Percentiles rank a stretch among this genome's conserved stretches.
Conservation (phyloP, 1,284 basidiomycete genomes). For the Fomitopsis schrenkii region DNA sequence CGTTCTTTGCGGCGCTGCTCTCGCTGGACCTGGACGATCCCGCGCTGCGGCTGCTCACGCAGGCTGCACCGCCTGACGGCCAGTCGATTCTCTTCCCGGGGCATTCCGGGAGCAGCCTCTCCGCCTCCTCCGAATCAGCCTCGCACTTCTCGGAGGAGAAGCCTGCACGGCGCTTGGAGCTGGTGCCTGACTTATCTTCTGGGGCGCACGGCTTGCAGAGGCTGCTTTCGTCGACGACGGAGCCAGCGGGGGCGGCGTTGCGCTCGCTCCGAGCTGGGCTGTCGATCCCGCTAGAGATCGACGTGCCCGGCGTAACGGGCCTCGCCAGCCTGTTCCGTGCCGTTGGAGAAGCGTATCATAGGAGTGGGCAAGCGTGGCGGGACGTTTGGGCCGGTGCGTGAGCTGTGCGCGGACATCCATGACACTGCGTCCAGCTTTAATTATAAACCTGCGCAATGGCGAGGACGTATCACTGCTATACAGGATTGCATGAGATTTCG, state of each 20-base stretch:
- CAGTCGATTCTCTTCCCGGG: conserved; percentile 32
- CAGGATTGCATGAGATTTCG: too few relatives aligned
- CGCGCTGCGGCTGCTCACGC: conserved; percentile 29
- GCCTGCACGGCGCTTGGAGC: not conserved
- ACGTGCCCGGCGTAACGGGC: conserved; percentile 5
- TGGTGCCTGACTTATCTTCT: not conserved
- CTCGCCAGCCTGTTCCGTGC: conserved; percentile 14
- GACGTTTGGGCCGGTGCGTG: conserved; percentile 13
- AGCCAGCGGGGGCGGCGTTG: conserved; percentile 16
- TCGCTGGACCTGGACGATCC: conserved; percentile 31
- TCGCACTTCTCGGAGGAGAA: conserved; percentile 3
- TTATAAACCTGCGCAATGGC: not conserved
- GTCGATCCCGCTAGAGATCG: conserved; percentile 9
- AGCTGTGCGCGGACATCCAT: not conserved
- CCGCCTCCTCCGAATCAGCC: not conserved
- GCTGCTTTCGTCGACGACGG: conserved; percentile 15
- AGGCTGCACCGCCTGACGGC: conserved; percentile 21
- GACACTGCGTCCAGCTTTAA: not conserved
- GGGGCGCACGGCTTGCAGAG: conserved; percentile 15
- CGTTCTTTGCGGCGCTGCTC: conserved; percentile 29
- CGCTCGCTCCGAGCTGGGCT: conserved; percentile 18
- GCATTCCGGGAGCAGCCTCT: conserved; percentile 7
- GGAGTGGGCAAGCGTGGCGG: conserved; percentile 19
- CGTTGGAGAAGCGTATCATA: conserved; percentile 15
- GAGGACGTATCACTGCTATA: not conserved